Evolutionary conservation across 2,329 filamentous ascomycete species (phyloP).

Genomic region (Microdochium paspali): DNA sequence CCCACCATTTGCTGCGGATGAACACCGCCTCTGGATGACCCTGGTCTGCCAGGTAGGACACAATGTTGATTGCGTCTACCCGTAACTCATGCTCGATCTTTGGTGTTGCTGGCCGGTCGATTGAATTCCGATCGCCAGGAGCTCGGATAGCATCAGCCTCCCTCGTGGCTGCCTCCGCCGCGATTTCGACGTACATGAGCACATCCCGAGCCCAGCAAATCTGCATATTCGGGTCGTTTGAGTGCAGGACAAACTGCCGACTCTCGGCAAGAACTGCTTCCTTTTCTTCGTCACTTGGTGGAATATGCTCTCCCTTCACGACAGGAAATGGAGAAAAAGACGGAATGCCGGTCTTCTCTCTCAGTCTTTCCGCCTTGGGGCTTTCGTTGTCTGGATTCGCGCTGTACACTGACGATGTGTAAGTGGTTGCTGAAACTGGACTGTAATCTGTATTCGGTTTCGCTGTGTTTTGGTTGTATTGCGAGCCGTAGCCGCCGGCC

Average conservation of each 20-base stretch:
- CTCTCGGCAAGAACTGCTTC: slow-evolving; percentile 83
- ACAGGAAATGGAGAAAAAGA: slow-evolving; percentile 90
- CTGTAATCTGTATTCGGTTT: slow-evolving; percentile 14
- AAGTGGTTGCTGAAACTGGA: slow-evolving; percentile 17
- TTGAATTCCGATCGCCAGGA: slow-evolving; percentile 24
- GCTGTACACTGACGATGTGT: slow-evolving; percentile 25
- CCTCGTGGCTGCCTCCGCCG: slow-evolving; percentile 66
- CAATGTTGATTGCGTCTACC: slow-evolving; percentile 83
- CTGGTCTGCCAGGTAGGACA: slow-evolving; percentile 82
- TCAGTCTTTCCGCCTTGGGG: slow-evolving; percentile 24
- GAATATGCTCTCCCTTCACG: slow-evolving; percentile 78
- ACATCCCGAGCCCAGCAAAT: slow-evolving; percentile 94
- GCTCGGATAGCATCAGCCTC: slow-evolving; percentile 33
- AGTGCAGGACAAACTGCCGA: slow-evolving; percentile 74
- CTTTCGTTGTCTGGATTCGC: slow-evolving; percentile 5
- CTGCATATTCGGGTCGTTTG: slow-evolving; percentile 93
- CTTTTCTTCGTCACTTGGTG: slow-evolving; percentile 88
- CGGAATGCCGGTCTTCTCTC: slow-evolving; percentile 48
- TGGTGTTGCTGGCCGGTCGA: slow-evolving; percentile 62
- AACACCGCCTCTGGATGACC: slow-evolving; percentile 91
- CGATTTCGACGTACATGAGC: slow-evolving; percentile 78
- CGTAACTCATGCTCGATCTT: slow-evolving; percentile 81
- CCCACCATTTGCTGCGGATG: slow-evolving; percentile 91
- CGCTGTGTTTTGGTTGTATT: slow-evolving; percentile 12
- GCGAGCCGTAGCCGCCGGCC: slow-evolving; percentile 15